These are phyloP conservation scores for Echites panduratus DNA, from an alignment of 257 asterid genomes.

Conservation along the genomic window DNA sequence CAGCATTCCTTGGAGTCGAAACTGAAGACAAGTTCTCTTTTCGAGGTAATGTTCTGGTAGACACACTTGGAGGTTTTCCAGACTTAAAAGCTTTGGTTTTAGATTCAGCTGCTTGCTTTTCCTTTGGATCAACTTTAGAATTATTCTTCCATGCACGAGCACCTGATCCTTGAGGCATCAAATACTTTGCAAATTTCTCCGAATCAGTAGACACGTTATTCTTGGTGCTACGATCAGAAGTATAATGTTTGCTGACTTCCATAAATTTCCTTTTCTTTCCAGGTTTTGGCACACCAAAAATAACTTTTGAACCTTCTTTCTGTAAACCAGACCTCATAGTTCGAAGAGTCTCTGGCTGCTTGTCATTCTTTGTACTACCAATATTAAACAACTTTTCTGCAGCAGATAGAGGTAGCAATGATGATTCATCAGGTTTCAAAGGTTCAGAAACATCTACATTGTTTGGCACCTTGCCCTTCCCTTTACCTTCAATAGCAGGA, in stretches of 20 bases:
- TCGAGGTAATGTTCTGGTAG: slow-evolving; percentile 46
- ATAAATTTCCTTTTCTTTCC: slow-evolving; percentile 91
- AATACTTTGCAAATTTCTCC: slow-evolving; percentile 44
- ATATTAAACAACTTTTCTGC: slow-evolving; percentile 51
- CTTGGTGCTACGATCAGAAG: slow-evolving; percentile 48
- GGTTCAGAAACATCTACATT: slow-evolving; percentile 33
- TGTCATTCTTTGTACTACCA: slow-evolving; percentile 54
- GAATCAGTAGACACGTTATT: slow-evolving; percentile 44
- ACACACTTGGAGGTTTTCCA: slow-evolving; percentile 57
- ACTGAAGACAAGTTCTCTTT: slow-evolving; percentile 51
- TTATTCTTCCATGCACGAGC: slow-evolving; percentile 44
- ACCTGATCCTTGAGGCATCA: slow-evolving; percentile 59
- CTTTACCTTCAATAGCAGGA: slow-evolving; percentile 39
- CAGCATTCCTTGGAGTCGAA: slow-evolving; percentile 30
- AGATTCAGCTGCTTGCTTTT: slow-evolving; percentile 48
- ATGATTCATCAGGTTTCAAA: slow-evolving; percentile 40
- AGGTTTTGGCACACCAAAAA: slow-evolving; percentile 89
- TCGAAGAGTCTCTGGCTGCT: slow-evolving; percentile 44
- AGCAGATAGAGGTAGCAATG: slow-evolving; percentile 49
- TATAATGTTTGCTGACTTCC: slow-evolving; percentile 94
- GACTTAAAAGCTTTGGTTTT: slow-evolving; percentile 45
- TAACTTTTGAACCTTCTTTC: slow-evolving; percentile 71
- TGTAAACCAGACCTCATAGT: slow-evolving; percentile 66
- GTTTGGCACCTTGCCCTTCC: slow-evolving; percentile 42
- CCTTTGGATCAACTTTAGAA: slow-evolving; percentile 54